Base-by-base conservation (phyloP, 1,139 yeast species). In the Yamadazyma sp. region DNA sequence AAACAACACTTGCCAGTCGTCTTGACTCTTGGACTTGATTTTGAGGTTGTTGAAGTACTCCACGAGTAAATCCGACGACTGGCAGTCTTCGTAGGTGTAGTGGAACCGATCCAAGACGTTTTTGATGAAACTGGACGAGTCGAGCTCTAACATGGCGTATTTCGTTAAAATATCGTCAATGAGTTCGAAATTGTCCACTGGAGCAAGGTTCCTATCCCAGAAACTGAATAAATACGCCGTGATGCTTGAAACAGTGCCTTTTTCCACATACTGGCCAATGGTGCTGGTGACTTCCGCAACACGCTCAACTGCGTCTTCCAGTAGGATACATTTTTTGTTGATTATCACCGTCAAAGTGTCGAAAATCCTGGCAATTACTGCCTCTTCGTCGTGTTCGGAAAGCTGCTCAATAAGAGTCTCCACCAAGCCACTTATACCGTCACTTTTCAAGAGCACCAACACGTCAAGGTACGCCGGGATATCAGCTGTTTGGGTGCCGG, bases 151-250 rank as follows among this genome's bases (percentile, higher is more conserved):
- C 42, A 62, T 65, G 6, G 56, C 34, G 42, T 52, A 42, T 37
- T 64, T 67, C 6, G 59, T 40, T 42, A 56, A 66, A n/a, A 59
- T 48, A 37, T 65, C 69, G 38, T 64, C 60, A 3, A 67, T 47
- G 1, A 59, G 36, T 16, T 57, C 65, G 7, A 39, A 35, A 12
- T 47, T 34, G 21, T 56, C 51, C 3, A 42, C 18, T 3, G 37
- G 34, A 10, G 43, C 27, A 1, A 45, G 39, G 3, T 38, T 10
- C 13, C n/a, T 33, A n/a, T 45, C 38, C 10, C 56, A 39, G 6
- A 53, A 38, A n/a, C 37, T 35, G 15, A 39, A 31, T 13, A 46
- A 39, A 24, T 31, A 15, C 12, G 31, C 16, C 4, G 38, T 36
- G 4, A 46, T 37, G 4, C 10, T 46, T 1, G 53, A 56, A 6